Base-by-base conservation (phyloP, 2,329 filamentous ascomycete species). In the Colletotrichum neosansevieriae region DNA sequence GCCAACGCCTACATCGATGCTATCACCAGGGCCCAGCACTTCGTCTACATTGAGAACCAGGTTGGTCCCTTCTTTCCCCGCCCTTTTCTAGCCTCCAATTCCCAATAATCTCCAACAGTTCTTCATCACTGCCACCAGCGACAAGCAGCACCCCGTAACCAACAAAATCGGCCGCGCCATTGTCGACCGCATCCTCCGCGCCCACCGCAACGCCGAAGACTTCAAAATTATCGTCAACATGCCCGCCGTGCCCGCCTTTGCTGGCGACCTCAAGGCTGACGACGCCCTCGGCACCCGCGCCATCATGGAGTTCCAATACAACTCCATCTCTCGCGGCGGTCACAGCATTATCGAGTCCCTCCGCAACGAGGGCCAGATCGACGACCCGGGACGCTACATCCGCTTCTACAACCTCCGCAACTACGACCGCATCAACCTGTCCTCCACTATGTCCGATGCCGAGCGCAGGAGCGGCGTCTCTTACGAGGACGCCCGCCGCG, bases 281-380 rank as follows among this genome's bases (percentile, higher is more conserved):
- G 90, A 88, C 21, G 89, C 91, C 9, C 83, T 95, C 1, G 91
- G 92, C 21, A 96, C 93, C 0, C 85, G 93, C 40, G 93, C 92
- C 5, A 95, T 97, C 74, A 94, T 96, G 91, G 92, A 96, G 76
- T 95, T 92, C 77, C 93, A 96, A 76, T 95, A 96, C 79, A 85
- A 89, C 74, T 91, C 88, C 58, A 96, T 96, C 80, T 92, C 89
- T 78, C 88, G 92, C 40, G 92, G 92, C 36, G 92, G 91, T 3
- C 81, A 92, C 76, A 92, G 89, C 67, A 96, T 97, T 76, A 90
- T 94, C 75, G 92, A 94, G 77, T 84, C 84, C 51, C 85, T 94
- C 59, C 82, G 84, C 17, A 83, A 86, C 62, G 85, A 86, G 36
- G 92, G 92, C 3, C 93, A 92, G 9, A 85, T 94, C 57, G 85